Evolutionary conservation across 768 basidiomycete genomes (phyloP).

Genomic region (Tylopilus sp.): DNA sequence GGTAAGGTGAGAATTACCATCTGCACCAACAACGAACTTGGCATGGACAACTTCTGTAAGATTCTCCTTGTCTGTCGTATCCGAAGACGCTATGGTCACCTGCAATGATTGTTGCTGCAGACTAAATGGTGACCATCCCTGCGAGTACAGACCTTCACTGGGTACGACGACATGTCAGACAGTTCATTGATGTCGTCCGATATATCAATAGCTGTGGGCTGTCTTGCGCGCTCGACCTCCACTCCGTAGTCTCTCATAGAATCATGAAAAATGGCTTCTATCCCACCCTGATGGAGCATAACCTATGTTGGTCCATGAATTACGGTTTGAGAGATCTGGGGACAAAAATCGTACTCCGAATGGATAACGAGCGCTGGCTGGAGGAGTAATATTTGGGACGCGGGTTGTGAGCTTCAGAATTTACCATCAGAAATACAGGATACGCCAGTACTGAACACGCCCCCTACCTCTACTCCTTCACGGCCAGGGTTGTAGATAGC

Average conservation of each 20-base stretch:
- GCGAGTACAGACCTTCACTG: slow-evolving; percentile 24
- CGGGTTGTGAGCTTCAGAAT: slow-evolving; percentile 59
- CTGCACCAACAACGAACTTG: slow-evolving; percentile 35
- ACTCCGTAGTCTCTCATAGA: slow-evolving; percentile 33
- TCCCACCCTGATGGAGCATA: slow-evolving; percentile 38
- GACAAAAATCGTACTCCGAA: slow-evolving; percentile 48
- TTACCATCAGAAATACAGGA: neutral
- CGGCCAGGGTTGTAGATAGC: slow-evolving; percentile 70
- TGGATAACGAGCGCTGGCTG: slow-evolving; percentile 57
- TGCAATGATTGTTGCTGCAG: neutral
- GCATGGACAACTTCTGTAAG: slow-evolving; percentile 32
- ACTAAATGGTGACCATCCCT: neutral
- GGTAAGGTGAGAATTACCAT: slow-evolving; percentile 20
- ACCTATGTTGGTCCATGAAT: slow-evolving; percentile 19
- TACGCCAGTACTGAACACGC: neutral
- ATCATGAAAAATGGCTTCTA: slow-evolving; percentile 40
- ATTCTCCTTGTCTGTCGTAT: slow-evolving; percentile 24
- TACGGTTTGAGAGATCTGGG: neutral
- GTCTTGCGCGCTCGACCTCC: slow-evolving; percentile 35
- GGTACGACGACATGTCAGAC: slow-evolving; percentile 24
- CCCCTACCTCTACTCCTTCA: slow-evolving; percentile 55
- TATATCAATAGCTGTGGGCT: slow-evolving; percentile 30
- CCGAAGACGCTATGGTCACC: slow-evolving; percentile 21
- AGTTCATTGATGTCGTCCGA: slow-evolving; percentile 38
- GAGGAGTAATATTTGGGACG: slow-evolving; percentile 55